Conservation (phyloP, 108 stramenopile genomes). For the Nitzschia putrida region DNA sequence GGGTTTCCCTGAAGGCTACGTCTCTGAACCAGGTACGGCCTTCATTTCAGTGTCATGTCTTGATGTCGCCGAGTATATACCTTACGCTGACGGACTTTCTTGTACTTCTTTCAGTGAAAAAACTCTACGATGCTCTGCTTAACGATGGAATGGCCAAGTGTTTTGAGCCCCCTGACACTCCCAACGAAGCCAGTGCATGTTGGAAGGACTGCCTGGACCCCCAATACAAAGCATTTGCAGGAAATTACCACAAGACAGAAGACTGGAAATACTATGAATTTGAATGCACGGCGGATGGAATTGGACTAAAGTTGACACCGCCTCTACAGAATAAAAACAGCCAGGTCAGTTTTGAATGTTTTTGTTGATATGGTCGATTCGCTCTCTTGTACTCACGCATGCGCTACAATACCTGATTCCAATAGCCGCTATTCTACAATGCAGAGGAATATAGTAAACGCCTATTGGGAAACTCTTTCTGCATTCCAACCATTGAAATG, state of each 20-base stretch:
- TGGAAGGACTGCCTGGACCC: slow-evolving; percentile 13
- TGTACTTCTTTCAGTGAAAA: neutral
- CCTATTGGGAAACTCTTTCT: slow-evolving; percentile 41
- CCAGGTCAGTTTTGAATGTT: too few relatives aligned
- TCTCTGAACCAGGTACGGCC: slow-evolving; percentile 15
- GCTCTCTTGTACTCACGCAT: too few relatives aligned
- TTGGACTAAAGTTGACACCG: slow-evolving; percentile 26
- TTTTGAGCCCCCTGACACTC: neutral
- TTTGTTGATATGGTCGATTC: too few relatives aligned
- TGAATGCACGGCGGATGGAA: neutral
- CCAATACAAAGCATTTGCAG: slow-evolving; percentile 12
- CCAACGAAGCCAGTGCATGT: neutral
- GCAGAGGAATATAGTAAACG: slow-evolving; percentile 43
- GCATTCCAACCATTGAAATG: slow-evolving; percentile 38
- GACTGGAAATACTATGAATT: slow-evolving; percentile 5
- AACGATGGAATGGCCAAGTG: neutral
- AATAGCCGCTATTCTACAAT: slow-evolving; percentile 9
- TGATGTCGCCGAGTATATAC: neutral
- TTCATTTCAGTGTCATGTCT: neutral
- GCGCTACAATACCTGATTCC: too few relatives aligned
- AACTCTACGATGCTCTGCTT: neutral
- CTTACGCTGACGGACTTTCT: neutral
- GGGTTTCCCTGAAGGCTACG: slow-evolving; percentile 42
- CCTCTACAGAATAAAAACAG: slow-evolving; percentile 6
- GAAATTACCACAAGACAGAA: slow-evolving; percentile 8